Evolutionary conservation across 1,139 yeast genomes (phyloP), one percentile per base, ranked within the genome.

Genomic region (Yamadazyma triangularis): DNA sequence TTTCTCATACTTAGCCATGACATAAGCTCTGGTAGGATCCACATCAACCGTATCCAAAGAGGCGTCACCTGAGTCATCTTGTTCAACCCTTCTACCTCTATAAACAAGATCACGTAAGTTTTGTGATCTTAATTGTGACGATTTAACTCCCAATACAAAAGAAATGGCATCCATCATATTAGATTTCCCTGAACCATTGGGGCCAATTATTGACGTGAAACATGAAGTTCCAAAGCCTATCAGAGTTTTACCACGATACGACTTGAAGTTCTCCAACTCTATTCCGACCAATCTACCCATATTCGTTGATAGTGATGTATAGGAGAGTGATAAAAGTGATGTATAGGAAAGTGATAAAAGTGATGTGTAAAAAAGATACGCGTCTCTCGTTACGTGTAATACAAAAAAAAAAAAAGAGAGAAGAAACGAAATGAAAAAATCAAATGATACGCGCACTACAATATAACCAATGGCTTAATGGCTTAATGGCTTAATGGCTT

Each of bases 111-210:
- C 96, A 33, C 70, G 75, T 45, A 87, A 58, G 35, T 77, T 77
- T 16, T 72, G 65, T 2, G 96, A 86, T 46, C 99, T 72, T 39
- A 93, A 64, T 38, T 85, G 91, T 20, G 71, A 63, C 12, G 93
- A 77, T 45, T 83, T 69, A 30, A 91, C 79, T 13, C 99, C 99
- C 22, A 93, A 68, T 10, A 91, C 98, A 53, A 91, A 91, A 2
- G 96, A 87, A 12, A 89, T 88, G 27, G 97, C 97, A 55, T 89
- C 97, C 97, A 89, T 89, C 89, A 89, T 82, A 50, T 91, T 91
- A 28, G 95, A 85, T 61, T 91, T 91, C 10, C 99, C 99, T 1
- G 96, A 84, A 12, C 98, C 98, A 69, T 93, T 93, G 11, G 98
- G 97, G 1, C 99, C 99, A 36, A 93, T 85, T 39, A 91, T 86